Percentiles rank a stretch among this genome's conserved stretches.
Conservation (phyloP, 192 early-diverging fungal genomes). For the Mortierella alpina region DNA sequence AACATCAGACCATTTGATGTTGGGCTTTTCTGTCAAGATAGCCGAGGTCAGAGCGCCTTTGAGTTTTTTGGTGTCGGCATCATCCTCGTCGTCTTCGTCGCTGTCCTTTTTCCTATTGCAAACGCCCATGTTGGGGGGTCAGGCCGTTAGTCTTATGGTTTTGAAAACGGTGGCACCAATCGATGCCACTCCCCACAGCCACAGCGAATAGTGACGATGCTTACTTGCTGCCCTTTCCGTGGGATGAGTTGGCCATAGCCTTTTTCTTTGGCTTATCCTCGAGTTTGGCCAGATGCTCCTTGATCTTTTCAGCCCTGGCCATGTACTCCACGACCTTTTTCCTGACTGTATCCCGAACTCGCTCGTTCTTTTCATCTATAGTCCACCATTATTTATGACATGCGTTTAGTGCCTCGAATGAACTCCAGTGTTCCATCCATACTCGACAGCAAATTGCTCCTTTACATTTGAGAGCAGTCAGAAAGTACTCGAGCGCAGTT, state of each 20-base stretch:
- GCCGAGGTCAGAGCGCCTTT: conserved; percentile 67
- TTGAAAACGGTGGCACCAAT: not conserved
- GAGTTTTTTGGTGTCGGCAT: conserved; percentile 61
- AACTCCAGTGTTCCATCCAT: not conserved
- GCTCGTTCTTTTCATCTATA: conserved; percentile 95
- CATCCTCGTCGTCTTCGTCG: conserved; percentile 57
- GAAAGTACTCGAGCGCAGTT: conserved; percentile 93
- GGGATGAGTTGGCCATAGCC: conserved; percentile 69
- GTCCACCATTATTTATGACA: not conserved
- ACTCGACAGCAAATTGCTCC: not conserved
- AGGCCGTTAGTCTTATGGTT: no score
- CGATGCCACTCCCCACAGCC: not conserved
- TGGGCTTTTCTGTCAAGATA: conserved; percentile 95
- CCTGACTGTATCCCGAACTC: conserved; percentile 82
- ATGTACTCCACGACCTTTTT: conserved; percentile 95
- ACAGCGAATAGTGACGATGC: not conserved
- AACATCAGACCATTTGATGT: conserved; percentile 97
- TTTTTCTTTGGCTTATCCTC: conserved; percentile 74
- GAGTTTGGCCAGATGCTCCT: conserved; percentile 82
- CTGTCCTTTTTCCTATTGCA: conserved; percentile 59
- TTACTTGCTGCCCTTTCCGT: conserved; percentile 55
- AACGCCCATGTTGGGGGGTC: not conserved
- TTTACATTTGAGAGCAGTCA: conserved; percentile 93
- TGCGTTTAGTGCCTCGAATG: not conserved
- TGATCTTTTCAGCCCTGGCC: conserved; percentile 93